Evolutionary conservation across 2,329 filamentous ascomycete genomes (phyloP).

Genomic region (Aaosphaeria arxii): DNA sequence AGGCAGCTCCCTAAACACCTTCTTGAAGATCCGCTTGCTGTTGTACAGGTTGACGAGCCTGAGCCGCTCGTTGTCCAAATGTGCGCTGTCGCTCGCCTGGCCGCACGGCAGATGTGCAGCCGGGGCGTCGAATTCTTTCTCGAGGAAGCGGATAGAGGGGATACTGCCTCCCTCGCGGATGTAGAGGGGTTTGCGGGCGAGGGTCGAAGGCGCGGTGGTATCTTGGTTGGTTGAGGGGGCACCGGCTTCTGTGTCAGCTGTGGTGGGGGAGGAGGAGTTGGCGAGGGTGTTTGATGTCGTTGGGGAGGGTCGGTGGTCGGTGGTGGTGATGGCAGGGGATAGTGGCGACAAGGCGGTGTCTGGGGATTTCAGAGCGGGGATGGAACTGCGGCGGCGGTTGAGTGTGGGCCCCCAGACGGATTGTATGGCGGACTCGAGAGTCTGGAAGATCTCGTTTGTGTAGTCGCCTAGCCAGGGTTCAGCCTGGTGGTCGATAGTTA

Average conservation of each 20-base stretch:
- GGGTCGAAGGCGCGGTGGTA: constrained; percentile 5
- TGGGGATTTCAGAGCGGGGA: constrained; percentile 7
- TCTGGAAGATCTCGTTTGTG: constrained; percentile 84
- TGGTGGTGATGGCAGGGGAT: neutral
- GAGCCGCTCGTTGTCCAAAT: constrained; percentile 93
- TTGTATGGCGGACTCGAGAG: constrained; percentile 79
- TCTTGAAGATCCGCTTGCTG: constrained; percentile 85
- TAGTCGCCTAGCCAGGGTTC: constrained; percentile 96
- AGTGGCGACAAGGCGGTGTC: neutral
- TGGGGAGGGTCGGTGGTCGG: constrained; percentile 30
- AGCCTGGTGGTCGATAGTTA: constrained; percentile 87
- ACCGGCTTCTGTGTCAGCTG: neutral
- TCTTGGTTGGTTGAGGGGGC: neutral
- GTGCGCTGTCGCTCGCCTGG: constrained; percentile 88
- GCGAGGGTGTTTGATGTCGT: constrained; percentile 53
- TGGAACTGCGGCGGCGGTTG: constrained; percentile 26
- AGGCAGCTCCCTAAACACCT: constrained; percentile 71
- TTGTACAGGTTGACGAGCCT: constrained; percentile 84
- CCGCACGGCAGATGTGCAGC: constrained; percentile 93
- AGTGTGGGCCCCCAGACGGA: constrained; percentile 71
- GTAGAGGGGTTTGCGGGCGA: constrained; percentile 67
- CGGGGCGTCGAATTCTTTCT: constrained; percentile 88
- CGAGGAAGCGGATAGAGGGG: constrained; percentile 87
- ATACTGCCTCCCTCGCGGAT: constrained; percentile 96
- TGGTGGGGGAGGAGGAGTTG: constrained; percentile 33